Evolutionary conservation across 2,329 filamentous ascomycete species (phyloP), one percentile per base, ranked within the genome.

Genomic region (Periconia sp.): DNA sequence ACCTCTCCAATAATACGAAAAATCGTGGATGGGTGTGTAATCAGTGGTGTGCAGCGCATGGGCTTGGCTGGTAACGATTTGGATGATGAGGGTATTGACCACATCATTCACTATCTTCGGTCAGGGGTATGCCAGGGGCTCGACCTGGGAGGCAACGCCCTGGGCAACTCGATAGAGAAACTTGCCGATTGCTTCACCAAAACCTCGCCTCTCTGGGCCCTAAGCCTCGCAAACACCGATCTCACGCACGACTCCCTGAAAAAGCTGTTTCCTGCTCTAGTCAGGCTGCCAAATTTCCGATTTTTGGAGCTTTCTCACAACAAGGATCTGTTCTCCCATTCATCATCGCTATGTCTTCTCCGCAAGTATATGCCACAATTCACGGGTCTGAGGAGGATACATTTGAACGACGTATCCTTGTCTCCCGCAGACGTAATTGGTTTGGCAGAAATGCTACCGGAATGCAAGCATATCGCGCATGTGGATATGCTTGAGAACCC

Each of bases 301-400:
- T 97, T 97, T 69, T 85, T 99, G 54, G 94, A 97, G 70, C 79
- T 99, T 35, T 96, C 91, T 6, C 91, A 96, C 66, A 97, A 97
- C 63, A 89, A 82, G 31, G 85, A 85, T 18, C 80, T 99, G 15
- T 96, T 96, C 69, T 83, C 86, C 49, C 80, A 88, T 41, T 87
- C 89, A n/a, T 91, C 85, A 65, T 89, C 90, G 2, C 80, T 94
- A 33, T 82, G 83, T 5, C 76, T 91, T 3, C 79, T 97, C 51
- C 83, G 94, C 63, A 90, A 90, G 76, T 94, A 93, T 69, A 79
- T 97, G 52, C 92, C 93, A 3, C 87, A 91, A 71, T 83, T 97
- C 76, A 78, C 82, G 30, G 79, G 82, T 3, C 74, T 99, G 30
- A 96, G 92, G 71, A 85, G 94, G 15, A 85, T 99, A 54, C 92